These are phyloP conservation scores for Penicillium ochrochloron DNA, from an alignment of 495 filamentous ascomycete genomes.

Conservation along the genomic window DNA sequence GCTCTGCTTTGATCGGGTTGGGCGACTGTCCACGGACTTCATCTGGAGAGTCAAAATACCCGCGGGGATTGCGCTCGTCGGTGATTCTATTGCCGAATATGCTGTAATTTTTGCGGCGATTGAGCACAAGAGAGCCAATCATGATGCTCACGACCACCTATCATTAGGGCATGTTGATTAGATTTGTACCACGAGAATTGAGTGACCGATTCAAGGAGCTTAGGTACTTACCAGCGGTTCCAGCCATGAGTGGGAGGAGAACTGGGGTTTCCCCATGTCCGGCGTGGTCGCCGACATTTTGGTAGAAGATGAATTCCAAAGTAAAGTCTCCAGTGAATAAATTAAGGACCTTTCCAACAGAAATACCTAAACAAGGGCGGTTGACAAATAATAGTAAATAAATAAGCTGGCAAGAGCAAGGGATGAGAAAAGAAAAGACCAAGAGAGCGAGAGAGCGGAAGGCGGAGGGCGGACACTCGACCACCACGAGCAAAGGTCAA, in stretches of 20 bases:
- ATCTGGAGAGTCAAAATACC: slow-evolving; percentile 25
- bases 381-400: background rate
- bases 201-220: slow-evolving; percentile 22
- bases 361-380: slow-evolving; percentile 1
- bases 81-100: slow-evolving; percentile 37
- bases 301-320: background rate
- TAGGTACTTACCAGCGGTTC: slow-evolving; percentile 61
- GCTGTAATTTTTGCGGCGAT: slow-evolving; percentile 53
- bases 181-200: background rate
- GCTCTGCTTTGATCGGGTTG: slow-evolving; percentile 37
- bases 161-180: slow-evolving; percentile 8
- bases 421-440: background rate
- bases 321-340: background rate
- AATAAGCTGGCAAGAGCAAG: slow-evolving; percentile 1
- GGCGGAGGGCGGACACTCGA: slow-evolving; percentile 2
- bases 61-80: background rate
- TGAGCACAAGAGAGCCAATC: slow-evolving; percentile 59
- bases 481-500: background rate
- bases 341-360: background rate
- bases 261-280: slow-evolving; percentile 40
- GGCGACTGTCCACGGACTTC: slow-evolving; percentile 34
- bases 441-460: slow-evolving; percentile 1
- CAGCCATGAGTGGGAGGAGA: slow-evolving; percentile 52
- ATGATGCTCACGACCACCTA: slow-evolving; percentile 65
- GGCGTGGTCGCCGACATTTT: slow-evolving; percentile 18